Evolutionary conservation across 2,329 filamentous ascomycete genomes (phyloP).

Genomic region (Xylaria sp.): DNA sequence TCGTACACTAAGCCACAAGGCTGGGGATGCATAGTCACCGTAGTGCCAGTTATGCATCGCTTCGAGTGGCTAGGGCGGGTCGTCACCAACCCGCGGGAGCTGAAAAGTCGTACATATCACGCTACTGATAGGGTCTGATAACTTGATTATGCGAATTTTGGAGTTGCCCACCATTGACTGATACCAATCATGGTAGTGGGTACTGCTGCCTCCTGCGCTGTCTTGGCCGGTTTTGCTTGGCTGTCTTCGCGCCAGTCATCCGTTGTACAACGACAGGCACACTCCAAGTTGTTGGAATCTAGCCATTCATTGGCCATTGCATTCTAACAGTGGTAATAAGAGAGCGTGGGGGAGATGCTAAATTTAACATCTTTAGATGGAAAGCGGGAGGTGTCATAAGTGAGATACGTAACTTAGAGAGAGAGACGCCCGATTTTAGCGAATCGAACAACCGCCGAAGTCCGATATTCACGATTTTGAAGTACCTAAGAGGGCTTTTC

Average conservation of each 20-base stretch:
- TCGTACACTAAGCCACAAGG: conserved; percentile 15
- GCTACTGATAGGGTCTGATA: conserved; percentile 29
- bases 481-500: no score
- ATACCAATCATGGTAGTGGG: conserved; percentile 19
- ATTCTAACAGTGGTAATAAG: background rate
- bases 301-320: conserved; percentile 2
- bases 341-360: conserved; percentile 9
- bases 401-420: background rate
- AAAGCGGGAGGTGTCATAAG: background rate
- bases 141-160: conserved; percentile 8
- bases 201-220: conserved; percentile 20
- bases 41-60: conserved; percentile 12
- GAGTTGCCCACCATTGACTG: conserved; percentile 16
- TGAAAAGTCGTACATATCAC: conserved; percentile 28
- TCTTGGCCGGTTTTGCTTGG: conserved; percentile 24
- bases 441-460: background rate
- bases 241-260: conserved; percentile 7
- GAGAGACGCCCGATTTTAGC: no score
- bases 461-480: no score
- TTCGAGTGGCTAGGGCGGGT: conserved; percentile 19
- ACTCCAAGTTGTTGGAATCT: background rate
- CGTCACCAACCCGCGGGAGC: conserved; percentile 22
- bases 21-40: background rate
- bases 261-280: background rate
- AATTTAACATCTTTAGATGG: background rate